Evolutionary conservation across 306 rosid species (phyloP).

Genomic region (Cucumis sativus): DNA sequence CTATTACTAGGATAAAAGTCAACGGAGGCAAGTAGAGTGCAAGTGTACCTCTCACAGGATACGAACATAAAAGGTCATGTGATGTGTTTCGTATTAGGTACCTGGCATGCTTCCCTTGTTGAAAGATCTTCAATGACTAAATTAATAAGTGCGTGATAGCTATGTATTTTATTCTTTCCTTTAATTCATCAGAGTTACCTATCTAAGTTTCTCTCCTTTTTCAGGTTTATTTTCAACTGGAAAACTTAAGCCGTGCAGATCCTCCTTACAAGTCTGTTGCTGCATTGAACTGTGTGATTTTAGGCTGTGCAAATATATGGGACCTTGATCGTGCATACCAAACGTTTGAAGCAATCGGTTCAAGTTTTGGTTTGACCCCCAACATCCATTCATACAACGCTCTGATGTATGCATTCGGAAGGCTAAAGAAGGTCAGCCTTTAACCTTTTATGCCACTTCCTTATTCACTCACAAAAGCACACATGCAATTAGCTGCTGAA

Average conservation of each 20-base stretch:
- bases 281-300: conserved; percentile 70
- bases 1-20: background rate
- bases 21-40: background rate
- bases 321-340: conserved; percentile 97
- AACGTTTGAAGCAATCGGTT: conserved; percentile 82
- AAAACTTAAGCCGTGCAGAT: conserved; percentile 58
- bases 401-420: conserved; percentile 76
- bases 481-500: background rate
- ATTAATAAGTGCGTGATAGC: background rate
- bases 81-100: background rate
- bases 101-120: background rate
- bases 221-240: conserved; percentile 93
- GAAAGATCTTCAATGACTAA: background rate
- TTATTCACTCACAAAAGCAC: background rate
- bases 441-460: background rate
- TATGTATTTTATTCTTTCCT: background rate
- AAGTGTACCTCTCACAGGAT: background rate
- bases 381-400: conserved; percentile 88
- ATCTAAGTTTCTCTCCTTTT: conserved; percentile 20
- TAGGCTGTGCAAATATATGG: conserved; percentile 94
- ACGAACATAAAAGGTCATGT: background rate
- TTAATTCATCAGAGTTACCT: background rate
- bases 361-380: conserved; percentile 69
- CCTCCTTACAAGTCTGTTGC: conserved; percentile 79
- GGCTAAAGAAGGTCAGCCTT: conserved; percentile 59